Percentiles rank a stretch among this genome's conserved stretches.
Evolutionary conservation across 73 alveolate species (phyloP).

Genomic region (Uronychia setigera): DNA sequence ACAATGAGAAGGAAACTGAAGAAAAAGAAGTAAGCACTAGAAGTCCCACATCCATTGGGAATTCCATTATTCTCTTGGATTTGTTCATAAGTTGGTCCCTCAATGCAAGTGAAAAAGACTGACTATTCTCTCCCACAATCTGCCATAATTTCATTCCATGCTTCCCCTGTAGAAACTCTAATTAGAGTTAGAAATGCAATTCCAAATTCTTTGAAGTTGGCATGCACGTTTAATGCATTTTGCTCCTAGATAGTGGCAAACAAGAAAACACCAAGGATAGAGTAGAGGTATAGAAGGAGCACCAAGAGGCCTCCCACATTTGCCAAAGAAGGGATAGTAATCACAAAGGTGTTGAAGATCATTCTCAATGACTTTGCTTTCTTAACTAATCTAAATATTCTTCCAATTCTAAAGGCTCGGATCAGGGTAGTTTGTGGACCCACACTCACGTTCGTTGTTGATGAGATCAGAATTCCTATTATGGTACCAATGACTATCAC

Average conservation of each 20-base stretch:
- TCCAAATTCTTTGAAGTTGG: slow-evolving; percentile 27
- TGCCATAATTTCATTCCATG: slow-evolving; percentile 37
- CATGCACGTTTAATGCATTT: slow-evolving; percentile 16
- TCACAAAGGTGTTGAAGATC: slow-evolving; percentile 64
- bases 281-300: no score
- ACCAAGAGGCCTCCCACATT: slow-evolving; percentile 28
- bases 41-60: slow-evolving; percentile 23
- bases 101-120: slow-evolving; percentile 8
- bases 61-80: slow-evolving; percentile 3
- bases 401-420: no score
- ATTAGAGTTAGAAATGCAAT: slow-evolving; percentile 25
- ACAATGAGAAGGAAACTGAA: slow-evolving; percentile 39
- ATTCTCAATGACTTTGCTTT: no score
- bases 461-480: slow-evolving; percentile 43
- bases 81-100: slow-evolving; percentile 30
- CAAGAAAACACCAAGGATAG: slow-evolving; percentile 24
- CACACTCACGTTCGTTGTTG: neutral
- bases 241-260: slow-evolving; percentile 26
- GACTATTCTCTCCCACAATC: slow-evolving; percentile 1
- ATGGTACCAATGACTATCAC: slow-evolving; percentile 66
- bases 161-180: no score
- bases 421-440: slow-evolving; percentile 32
- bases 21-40: slow-evolving; percentile 4
- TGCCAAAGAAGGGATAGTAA: no score
- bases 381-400: no score